Conservation (phyloP, 306 rosid species). For the Pueraria montana region DNA sequence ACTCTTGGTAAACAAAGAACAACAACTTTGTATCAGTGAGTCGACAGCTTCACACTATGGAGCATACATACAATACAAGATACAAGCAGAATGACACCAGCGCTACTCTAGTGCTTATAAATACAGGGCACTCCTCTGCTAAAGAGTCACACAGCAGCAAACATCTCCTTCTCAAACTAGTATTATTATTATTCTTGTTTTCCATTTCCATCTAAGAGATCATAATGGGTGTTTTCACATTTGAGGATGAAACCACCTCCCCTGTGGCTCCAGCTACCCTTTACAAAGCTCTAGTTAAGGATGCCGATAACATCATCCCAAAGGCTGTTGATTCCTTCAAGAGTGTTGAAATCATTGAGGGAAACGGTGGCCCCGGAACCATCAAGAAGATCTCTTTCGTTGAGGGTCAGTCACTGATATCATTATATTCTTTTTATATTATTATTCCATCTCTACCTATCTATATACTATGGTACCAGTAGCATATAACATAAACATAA, state of each 20-base stretch:
- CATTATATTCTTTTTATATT: too few relatives aligned
- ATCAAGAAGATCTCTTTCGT: not conserved
- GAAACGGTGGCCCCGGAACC: conserved; percentile 32
- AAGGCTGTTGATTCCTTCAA: not conserved
- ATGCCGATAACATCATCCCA: not conserved
- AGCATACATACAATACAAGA: too few relatives aligned
- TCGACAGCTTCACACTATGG: not conserved
- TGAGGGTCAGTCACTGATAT: not conserved
- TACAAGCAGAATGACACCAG: not conserved
- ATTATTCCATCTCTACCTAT: too few relatives aligned
- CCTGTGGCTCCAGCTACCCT: conserved; percentile 53
- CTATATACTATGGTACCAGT: too few relatives aligned
- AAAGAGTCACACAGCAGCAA: not conserved
- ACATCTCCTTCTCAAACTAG: not conserved
- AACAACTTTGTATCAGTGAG: not conserved
- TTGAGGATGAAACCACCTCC: conserved; percentile 50
- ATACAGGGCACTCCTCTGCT: conserved; percentile 1
- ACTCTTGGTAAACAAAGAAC: not conserved
- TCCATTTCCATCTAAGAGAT: not conserved
- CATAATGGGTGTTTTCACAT: conserved; percentile 65
- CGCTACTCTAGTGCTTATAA: conserved; percentile 13
- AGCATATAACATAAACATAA: too few relatives aligned
- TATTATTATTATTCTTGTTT: not conserved
- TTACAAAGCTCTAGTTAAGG: conserved; percentile 50
- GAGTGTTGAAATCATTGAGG: not conserved